Evolutionary conservation across 306 rosid genomes (phyloP), one percentile per base, ranked within the genome.

Genomic region (Acacia confusa): DNA sequence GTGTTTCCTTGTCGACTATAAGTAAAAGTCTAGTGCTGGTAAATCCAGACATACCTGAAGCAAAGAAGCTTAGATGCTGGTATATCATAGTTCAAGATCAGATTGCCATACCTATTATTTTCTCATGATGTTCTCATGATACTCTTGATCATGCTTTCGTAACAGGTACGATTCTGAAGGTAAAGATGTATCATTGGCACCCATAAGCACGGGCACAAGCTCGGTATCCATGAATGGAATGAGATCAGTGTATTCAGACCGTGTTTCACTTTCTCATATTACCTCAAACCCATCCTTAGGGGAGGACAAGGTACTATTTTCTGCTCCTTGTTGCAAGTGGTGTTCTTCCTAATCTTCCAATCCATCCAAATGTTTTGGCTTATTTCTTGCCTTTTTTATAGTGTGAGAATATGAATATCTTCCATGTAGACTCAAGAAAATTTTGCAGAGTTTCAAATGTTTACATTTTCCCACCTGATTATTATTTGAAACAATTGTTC

Each of bases 81-180:
- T 95, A 89, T 75, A 30, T 24, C 27, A 34, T 41, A 38, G 47
- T 72, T 7, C 55, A 22, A 57, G 50, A 32, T 61, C 67, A 25
- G 36, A 63, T 13, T 44, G 43, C 36, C 43, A 14, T 40, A 22
- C 7, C 15, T 27, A 60, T 70, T 52, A 6, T 52, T 7, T 50
- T 55, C 67, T 25, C 16, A 7, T 30, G 78, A 28, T 41, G 17
- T 64, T 45, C 38, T 40, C 8, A 20, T 30, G 48, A 17, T 72
- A 53, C 7, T 53, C 60, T 25, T 70, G 43, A 38, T 65, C 27
- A 53, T 47, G 27, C n/a, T 27, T 70, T 85, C 41, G n/a, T 41
- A 25, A 74, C 83, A 91, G 99, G 99, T 93, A 89, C 44, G 99
- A 95, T 7, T 86, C 90, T 76, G 97, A 95, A 86, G 99, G 99